Evolutionary conservation across 305 asterid genomes (phyloP), one percentile per base, ranked within the genome.

Genomic region (Ilex paraguariensis): DNA sequence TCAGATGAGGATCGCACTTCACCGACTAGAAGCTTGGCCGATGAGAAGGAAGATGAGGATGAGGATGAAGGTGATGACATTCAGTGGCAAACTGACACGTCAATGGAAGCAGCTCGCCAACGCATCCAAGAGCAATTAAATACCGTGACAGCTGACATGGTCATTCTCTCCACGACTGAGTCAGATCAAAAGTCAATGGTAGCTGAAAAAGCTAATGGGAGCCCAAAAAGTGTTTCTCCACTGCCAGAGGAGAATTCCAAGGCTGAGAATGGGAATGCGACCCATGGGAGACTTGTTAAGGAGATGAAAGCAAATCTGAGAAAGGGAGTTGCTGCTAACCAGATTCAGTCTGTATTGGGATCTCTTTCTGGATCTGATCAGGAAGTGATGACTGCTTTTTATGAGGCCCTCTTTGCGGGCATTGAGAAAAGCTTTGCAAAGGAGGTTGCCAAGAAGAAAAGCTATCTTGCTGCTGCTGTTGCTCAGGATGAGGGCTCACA

Each of bases 41-140:
- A 50, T 7, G 70, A 66, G 42, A 68, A 8, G 54, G 75, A 72
- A 14, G 70, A 69, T 3, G 82, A 73, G 0, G 66, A 58, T 11
- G 81, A 63, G 0, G 73, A 72, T 0, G 70, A 75, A 5, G 73
- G 68, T 6, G 78, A 73, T 12, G 79, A 67, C 44, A 64, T 77
- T 58, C 69, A 70, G 63, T 77, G 82, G 79, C 79, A 77, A 48
- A 77, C 79, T 12, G 82, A 77, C 65, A 77, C 82, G 17, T 77
- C 82, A n/a, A 15, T 70, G 68, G 82, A 61, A 67, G 79, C 82
- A 14, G 82, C 79, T 0, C 71, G 70, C 15, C 65, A 64, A 42
- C 83, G 76, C 40, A 74, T 78, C 33, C 78, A 74, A 12, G 83
- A 78, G 57, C 83, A 78, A 51, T 40, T 78, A 63, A 78, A 60